Percentiles rank a stretch among this genome's conserved stretches.
These are phyloP conservation scores for Gaertneriomyces semiglobifer DNA, from an alignment of 192 early-diverging fungal species.

Conservation along the genomic window DNA sequence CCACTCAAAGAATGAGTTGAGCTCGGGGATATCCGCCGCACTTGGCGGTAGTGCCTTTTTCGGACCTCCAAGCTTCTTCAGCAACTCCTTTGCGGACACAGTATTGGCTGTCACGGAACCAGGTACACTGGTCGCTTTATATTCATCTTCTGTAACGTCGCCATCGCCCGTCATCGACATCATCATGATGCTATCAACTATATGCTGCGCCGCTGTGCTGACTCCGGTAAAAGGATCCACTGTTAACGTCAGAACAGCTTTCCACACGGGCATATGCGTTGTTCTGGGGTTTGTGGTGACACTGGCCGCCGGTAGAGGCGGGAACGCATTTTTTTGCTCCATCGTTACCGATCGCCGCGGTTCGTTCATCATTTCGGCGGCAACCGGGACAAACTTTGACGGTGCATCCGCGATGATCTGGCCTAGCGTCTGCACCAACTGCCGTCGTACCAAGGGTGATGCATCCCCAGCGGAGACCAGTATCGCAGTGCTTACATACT, in stretches of 20 bases:
- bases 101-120: background rate
- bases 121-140: background rate
- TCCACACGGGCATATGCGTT: constrained; percentile 72
- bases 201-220: constrained; percentile 24
- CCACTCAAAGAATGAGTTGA: constrained; percentile 73
- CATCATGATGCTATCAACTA: background rate
- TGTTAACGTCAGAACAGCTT: constrained; percentile 74
- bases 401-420: constrained; percentile 68
- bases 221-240: constrained; percentile 81
- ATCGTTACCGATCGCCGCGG: constrained; percentile 33
- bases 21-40: constrained; percentile 45
- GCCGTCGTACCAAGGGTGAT: constrained; percentile 84
- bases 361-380: constrained; percentile 53
- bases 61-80: background rate
- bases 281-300: constrained; percentile 36
- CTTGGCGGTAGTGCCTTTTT: background rate
- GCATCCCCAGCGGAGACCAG: constrained; percentile 72
- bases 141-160: background rate
- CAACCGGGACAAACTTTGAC: constrained; percentile 62
- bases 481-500: constrained; percentile 67
- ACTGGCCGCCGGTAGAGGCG: constrained; percentile 9
- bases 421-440: constrained; percentile 76
- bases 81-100: background rate
- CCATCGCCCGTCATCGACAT: background rate
- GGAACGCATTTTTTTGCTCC: background rate